Conservation (phyloP, 2,329 filamentous ascomycete genomes). For the Fusarium burgessii region DNA sequence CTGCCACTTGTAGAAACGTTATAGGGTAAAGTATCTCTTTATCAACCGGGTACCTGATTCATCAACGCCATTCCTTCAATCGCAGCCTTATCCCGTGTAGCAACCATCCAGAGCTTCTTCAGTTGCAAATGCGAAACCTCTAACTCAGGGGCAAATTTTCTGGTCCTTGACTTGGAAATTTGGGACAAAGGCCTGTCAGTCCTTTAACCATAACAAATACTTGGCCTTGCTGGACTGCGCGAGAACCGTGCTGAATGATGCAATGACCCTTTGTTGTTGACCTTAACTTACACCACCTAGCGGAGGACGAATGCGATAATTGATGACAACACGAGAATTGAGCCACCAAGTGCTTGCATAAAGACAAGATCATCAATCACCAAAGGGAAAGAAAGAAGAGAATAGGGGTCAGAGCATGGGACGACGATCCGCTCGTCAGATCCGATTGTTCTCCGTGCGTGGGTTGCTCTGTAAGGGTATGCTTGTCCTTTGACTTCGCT, state of each 20-base stretch:
- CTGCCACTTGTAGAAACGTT: background rate
- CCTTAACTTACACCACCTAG: background rate
- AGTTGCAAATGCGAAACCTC: constrained; percentile 11
- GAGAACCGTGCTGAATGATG: constrained; percentile 18
- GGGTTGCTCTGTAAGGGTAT: constrained; percentile 27
- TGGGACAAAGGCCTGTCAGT: constrained; percentile 9
- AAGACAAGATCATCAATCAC: background rate
- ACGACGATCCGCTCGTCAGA: constrained; percentile 18
- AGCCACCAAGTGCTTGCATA: constrained; percentile 21
- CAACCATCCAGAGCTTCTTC: constrained; percentile 15
- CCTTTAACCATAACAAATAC: background rate
- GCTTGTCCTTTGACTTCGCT: constrained; percentile 25
- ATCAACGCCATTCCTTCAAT: background rate
- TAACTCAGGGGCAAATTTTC: constrained; percentile 9
- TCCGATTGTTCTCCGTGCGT: constrained; percentile 27
- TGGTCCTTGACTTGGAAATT: constrained; percentile 1
- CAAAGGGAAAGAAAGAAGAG: background rate
- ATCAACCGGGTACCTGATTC: constrained; percentile 11
- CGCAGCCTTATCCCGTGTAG: constrained; percentile 1
- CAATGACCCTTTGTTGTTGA: constrained; percentile 19
- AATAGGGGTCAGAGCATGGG: constrained; percentile 29
- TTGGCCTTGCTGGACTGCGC: background rate
- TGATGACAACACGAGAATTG: constrained; percentile 26
- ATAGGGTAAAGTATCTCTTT: constrained; percentile 15
- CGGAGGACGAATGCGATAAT: constrained; percentile 5